Percentiles rank a stretch among this genome's conserved stretches.
Evolutionary conservation across 129 eudicot species (phyloP).

Genomic region (Scalesia atractyloides): DNA sequence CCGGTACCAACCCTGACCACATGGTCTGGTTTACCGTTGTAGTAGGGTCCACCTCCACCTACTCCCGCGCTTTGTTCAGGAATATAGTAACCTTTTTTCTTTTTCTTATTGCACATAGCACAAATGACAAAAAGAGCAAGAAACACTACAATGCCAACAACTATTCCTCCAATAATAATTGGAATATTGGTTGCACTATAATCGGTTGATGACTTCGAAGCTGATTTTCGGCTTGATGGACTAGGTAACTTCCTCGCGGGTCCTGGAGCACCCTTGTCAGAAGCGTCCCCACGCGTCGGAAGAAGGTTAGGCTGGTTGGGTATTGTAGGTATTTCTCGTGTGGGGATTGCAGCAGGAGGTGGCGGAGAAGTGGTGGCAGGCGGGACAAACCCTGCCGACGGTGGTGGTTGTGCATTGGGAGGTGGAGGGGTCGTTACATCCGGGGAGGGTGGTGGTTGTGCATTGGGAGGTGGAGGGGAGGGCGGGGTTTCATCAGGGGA

Average conservation of each 20-base stretch:
- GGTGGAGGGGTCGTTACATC: conserved; percentile 16
- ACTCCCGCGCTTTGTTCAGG: conserved; percentile 42
- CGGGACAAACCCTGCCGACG: conserved; percentile 2
- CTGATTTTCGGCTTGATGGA: conserved; percentile 36
- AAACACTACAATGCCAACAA: conserved; percentile 31
- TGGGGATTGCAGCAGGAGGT: conserved; percentile 23
- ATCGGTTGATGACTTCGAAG: conserved; percentile 28
- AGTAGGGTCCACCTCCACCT: conserved; percentile 35
- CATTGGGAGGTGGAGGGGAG: conserved; percentile 18
- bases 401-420: conserved; percentile 13
- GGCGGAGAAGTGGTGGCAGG: conserved; percentile 17
- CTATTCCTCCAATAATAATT: conserved; percentile 42
- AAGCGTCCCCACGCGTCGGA: conserved; percentile 25
- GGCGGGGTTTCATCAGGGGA: conserved; percentile 7
- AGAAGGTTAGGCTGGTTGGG: conserved; percentile 32
- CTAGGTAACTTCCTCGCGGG: conserved; percentile 26
- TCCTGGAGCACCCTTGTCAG: conserved; percentile 33
- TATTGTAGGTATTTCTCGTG: conserved; percentile 28
- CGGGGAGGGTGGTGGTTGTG: conserved; percentile 25
- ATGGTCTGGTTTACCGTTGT: conserved; percentile 47
- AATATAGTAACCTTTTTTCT: conserved; percentile 39
- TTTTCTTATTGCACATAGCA: conserved; percentile 45
- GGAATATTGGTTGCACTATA: conserved; percentile 14
- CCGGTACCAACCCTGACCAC: conserved; percentile 44
- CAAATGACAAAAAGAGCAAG: conserved; percentile 41